Evolutionary conservation across 179 eudicot genomes (phyloP).

Genomic region (Silene noctiflora): DNA sequence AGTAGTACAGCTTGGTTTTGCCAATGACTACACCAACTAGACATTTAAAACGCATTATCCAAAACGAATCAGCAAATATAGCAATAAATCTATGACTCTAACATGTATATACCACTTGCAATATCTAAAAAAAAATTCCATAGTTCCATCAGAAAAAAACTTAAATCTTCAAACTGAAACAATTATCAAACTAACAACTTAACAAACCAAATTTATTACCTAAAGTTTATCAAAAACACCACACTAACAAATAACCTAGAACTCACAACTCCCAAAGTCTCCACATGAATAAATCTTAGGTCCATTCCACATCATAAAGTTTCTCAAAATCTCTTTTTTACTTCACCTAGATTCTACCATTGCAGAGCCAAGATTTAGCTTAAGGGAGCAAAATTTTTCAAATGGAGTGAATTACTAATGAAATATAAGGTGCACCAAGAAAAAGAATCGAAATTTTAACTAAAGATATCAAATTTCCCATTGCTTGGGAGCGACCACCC

Average conservation of each 20-base stretch:
- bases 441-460: no score
- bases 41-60: neutral
- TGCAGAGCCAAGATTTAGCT: no score
- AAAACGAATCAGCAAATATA: conserved; percentile 4
- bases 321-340: no score
- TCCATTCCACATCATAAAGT: no score
- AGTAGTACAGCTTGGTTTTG: neutral
- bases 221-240: neutral
- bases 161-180: neutral
- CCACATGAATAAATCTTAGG: no score
- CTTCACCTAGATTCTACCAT: no score
- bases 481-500: no score
- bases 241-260: neutral
- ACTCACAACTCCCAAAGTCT: neutral
- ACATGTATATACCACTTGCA: neutral
- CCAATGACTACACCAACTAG: neutral
- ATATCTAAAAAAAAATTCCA: neutral
- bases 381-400: no score
- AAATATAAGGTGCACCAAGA: no score
- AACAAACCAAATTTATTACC: neutral
- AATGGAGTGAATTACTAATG: no score
- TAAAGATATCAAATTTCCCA: no score
- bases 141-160: neutral
- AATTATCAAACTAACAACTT: neutral
- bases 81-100: neutral